Conservation (phyloP, 345 rosid genomes). For the Cardamine chenopodiifolia region DNA sequence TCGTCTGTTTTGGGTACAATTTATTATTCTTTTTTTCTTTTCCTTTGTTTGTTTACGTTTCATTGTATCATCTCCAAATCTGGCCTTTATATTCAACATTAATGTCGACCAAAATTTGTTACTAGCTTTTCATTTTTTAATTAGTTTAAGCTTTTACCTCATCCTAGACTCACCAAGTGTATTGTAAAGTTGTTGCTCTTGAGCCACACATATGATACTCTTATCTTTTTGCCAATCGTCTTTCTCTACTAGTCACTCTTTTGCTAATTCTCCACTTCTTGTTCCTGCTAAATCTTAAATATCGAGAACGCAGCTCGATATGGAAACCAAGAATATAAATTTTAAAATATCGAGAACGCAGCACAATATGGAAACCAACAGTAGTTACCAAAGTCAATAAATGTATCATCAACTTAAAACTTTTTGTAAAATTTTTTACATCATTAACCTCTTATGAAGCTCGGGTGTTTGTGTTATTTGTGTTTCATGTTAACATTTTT, state of each 20-base stretch:
- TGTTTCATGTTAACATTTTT: too few species aligned
- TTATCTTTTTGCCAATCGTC: not conserved
- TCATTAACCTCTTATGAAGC: too few species aligned
- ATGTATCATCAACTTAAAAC: not conserved
- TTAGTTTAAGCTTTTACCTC: not conserved
- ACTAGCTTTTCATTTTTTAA: conserved; percentile 25
- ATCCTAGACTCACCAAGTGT: not conserved
- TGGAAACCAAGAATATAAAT: not conserved
- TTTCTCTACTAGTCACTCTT: not conserved
- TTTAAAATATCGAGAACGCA: too few species aligned
- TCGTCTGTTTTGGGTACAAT: conserved; percentile 32
- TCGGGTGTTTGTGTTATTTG: too few species aligned
- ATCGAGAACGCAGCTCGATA: too few species aligned
- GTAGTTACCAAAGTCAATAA: not conserved
- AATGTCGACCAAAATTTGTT: conserved; percentile 30
- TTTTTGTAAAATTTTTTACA: not conserved
- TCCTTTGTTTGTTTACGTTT: conserved; percentile 24
- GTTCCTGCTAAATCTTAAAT: not conserved
- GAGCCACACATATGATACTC: not conserved
- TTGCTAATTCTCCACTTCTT: not conserved
- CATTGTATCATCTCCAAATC: conserved; percentile 32
- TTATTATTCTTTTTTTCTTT: conserved; percentile 31
- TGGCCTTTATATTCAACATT: conserved; percentile 12
- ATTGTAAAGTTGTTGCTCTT: conserved; percentile 11
- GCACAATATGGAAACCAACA: not conserved